These are phyloP conservation scores for Skeletonema marinoi DNA, from an alignment of 108 stramenopile genomes.

Conservation along the genomic window DNA sequence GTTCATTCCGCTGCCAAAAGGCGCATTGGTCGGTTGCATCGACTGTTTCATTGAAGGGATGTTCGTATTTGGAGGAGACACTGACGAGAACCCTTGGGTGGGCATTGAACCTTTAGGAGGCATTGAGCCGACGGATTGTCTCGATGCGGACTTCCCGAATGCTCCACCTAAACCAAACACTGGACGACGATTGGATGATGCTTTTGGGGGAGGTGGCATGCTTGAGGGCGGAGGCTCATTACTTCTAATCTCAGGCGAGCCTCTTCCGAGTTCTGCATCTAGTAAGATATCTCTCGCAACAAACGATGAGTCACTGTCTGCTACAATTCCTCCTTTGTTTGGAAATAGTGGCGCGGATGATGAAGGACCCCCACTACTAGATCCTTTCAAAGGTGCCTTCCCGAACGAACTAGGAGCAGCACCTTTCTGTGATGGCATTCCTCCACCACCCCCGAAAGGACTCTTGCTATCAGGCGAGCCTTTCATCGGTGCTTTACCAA, in stretches of 20 bases:
- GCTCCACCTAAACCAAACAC: not conserved
- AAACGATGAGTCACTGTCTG: not conserved
- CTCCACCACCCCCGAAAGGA: not conserved
- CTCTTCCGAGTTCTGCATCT: not conserved
- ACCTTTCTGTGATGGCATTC: not conserved
- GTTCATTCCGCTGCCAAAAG: not conserved
- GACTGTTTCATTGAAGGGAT: not conserved
- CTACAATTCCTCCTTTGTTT: not conserved
- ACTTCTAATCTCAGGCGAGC: not conserved
- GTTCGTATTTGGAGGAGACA: not conserved
- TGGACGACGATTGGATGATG: not conserved
- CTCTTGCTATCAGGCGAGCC: not conserved
- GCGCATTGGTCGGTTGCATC: not conserved
- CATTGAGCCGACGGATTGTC: not conserved
- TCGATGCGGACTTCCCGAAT: not conserved
- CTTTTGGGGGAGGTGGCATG: not conserved
- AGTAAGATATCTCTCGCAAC: constrained; percentile 3
- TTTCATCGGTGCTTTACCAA: not conserved
- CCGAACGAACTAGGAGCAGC: not conserved
- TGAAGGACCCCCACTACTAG: not conserved
- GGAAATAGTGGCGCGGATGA: not conserved
- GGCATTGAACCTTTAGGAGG: not conserved
- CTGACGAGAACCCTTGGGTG: not conserved
- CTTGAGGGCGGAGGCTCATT: not conserved
- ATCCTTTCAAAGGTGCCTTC: not conserved